Evolutionary conservation across 768 basidiomycete species (phyloP).

Genomic region (Boletus fagicola): DNA sequence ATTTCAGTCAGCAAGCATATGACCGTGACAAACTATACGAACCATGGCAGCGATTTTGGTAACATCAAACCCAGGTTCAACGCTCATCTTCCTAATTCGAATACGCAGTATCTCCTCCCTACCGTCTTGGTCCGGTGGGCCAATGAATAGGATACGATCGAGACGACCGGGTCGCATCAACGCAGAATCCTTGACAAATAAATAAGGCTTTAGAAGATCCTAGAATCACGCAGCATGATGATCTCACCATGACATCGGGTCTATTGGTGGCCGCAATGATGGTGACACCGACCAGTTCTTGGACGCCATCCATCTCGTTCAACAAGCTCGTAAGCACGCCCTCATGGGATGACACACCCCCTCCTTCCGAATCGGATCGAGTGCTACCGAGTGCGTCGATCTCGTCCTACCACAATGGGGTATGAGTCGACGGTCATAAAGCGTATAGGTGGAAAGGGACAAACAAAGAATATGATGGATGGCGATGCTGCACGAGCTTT

Average conservation of each 20-base stretch:
- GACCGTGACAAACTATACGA: slow-evolving; percentile 1
- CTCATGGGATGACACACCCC: slow-evolving; percentile 61
- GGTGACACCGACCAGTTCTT: slow-evolving; percentile 92
- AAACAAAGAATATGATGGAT: slow-evolving; percentile 94
- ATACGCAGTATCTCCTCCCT: slow-evolving; percentile 85
- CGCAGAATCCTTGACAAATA: slow-evolving; percentile 73
- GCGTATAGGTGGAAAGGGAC: slow-evolving; percentile 23
- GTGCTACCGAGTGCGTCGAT: slow-evolving; percentile 91
- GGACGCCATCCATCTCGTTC: slow-evolving; percentile 99
- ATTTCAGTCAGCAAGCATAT: slow-evolving; percentile 5
- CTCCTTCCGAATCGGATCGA: slow-evolving; percentile 55
- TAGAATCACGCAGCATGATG: background rate
- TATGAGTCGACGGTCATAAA: background rate
- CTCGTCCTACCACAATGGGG: slow-evolving; percentile 71
- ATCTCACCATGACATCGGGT: slow-evolving; percentile 83
- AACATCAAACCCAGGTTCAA: slow-evolving; percentile 68
- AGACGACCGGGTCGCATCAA: slow-evolving; percentile 93
- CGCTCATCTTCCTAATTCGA: slow-evolving; percentile 73
- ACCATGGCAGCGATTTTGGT: slow-evolving; percentile 70
- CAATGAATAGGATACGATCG: slow-evolving; percentile 92
- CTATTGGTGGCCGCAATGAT: slow-evolving; percentile 95
- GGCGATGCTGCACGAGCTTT: slow-evolving; percentile 94
- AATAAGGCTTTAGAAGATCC: background rate
- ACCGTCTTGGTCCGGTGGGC: slow-evolving; percentile 79
- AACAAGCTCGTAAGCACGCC: slow-evolving; percentile 91